Evolutionary conservation across 2,329 filamentous ascomycete genomes (phyloP), one percentile per base, ranked within the genome.

Genomic region (Stachybotrys chlorohalonatus): DNA sequence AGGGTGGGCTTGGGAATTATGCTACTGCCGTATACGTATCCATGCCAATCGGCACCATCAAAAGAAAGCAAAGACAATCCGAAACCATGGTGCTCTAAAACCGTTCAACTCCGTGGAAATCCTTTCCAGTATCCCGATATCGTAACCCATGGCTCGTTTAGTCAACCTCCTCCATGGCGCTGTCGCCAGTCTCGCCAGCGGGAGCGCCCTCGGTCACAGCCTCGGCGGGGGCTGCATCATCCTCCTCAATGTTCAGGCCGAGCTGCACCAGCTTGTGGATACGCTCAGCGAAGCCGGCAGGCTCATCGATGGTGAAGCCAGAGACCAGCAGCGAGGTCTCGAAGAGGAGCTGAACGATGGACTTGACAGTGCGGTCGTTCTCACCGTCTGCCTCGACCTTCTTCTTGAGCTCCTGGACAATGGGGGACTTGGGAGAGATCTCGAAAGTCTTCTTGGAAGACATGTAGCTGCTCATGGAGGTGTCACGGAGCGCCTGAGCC

Each of bases 361-460:
- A 95, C 85, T 97, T 97, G 82, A 99, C 94, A 57, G 92, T 96
- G 75, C 92, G 91, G 83, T 97, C 94, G 74, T 92, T 93, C 88
- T 96, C 93, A 61, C 94, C 94, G 69, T 99, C 94, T 57, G 86
- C 73, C 84, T 97, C 94, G 59, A 97, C 90, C 90, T 99, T 99
- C 81, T 88, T 91, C 90, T 95, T 96, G 70, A 99, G 87, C 84
- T 97, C 94, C 86, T 95, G 89, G 82, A 99, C 86, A 77, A 99
- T 99, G 63, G 90, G 73, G 68, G 90, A 96, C 84, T 94, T 93
- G 75, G 94, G 94, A n/a, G 94, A 97, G 78, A 99, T 97, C 83
- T 99, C 94, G 66, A 99, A 97, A 36, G 94, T 99, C 90, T 99
- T 99, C 92, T 99, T 99, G 74, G 93, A 97, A 63, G 90, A 95